Evolutionary conservation across 164 flowering plant genomes (phyloP).

Genomic region (Vitis vinifera): DNA sequence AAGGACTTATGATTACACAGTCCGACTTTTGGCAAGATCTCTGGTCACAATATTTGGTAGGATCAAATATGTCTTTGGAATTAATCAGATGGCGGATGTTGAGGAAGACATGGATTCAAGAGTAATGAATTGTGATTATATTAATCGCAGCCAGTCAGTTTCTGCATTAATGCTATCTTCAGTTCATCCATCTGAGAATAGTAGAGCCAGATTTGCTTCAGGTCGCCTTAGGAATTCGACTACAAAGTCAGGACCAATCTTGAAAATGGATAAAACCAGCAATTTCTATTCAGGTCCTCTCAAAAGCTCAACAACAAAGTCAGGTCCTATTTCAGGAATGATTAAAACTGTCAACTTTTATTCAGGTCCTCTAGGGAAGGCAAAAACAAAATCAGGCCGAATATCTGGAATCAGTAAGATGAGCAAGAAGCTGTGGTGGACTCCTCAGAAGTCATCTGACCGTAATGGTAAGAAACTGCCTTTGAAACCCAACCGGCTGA

Average conservation of each 20-base stretch:
- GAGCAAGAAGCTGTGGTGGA: slow-evolving; percentile 31
- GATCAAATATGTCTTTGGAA: slow-evolving; percentile 74
- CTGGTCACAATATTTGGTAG: slow-evolving; percentile 64
- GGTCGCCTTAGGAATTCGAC: slow-evolving; percentile 48
- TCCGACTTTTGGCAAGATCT: slow-evolving; percentile 66
- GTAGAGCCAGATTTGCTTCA: slow-evolving; percentile 50
- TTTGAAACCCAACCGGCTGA: slow-evolving; percentile 28
- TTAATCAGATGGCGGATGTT: slow-evolving; percentile 23
- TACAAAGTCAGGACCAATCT: slow-evolving; percentile 32
- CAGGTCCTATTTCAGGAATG: slow-evolving; percentile 31
- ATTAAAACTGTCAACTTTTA: slow-evolving; percentile 25
- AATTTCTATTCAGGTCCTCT: slow-evolving; percentile 51
- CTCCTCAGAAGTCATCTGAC: slow-evolving; percentile 18
- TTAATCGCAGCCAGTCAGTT: slow-evolving; percentile 58
- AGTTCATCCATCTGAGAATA: slow-evolving; percentile 57
- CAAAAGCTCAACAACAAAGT: slow-evolving; percentile 22
- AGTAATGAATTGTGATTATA: slow-evolving; percentile 29
- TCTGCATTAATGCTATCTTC: slow-evolving; percentile 50
- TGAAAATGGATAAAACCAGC: slow-evolving; percentile 15
- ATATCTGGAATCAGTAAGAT: slow-evolving; percentile 28
- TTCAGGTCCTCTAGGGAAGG: slow-evolving; percentile 49
- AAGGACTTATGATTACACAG: slow-evolving; percentile 61
- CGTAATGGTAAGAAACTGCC: slow-evolving; percentile 22
- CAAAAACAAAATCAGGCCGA: slow-evolving; percentile 45
- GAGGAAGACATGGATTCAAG: slow-evolving; percentile 21